Base-by-base conservation (phyloP, 2,329 filamentous ascomycete species). In the Aspergillus spinulosporus region DNA sequence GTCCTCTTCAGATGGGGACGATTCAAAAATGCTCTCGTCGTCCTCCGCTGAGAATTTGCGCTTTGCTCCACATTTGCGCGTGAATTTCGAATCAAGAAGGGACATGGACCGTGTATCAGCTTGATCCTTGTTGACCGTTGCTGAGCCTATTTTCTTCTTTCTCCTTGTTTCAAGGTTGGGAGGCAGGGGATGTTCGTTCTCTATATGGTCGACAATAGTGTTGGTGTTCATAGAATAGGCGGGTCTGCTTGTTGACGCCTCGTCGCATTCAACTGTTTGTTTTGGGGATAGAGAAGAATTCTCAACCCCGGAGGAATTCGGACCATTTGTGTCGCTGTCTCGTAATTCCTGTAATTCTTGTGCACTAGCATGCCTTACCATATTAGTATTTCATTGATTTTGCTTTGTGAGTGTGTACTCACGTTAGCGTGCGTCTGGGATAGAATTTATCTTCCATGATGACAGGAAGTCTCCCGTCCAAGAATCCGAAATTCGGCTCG, bases 401-500 rank as follows among this genome's bases (percentile, higher is more conserved):
- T 6, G 26, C 15, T 32, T 9, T 6, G 12, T 4, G n/a, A 6
- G 11, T 8, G 7, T 14, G 36, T 44, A 68, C 80, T 67, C 76
- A 83, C 78, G 81, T 80, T 61, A 86, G 71, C 6, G 82, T 85
- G 57, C 73, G 69, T 60, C 83, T 74, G 21, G 83, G 83, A 63
- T 79, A 86, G 58, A 72, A 75, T 68, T 85, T 85, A 65, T 82
- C 80, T 68, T 88, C 85, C 2, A 76, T 63, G 49, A 88, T 87
- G 3, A 80, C 80, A 6, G 84, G 83, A 62, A 88, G 72, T 59
- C 75, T 74, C 34, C 71, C 72, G 34, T 71, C 68, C 39, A 68
- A 65, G 31, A 37, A 59, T 3, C 49, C 63, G 5, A 59, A 28
- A 47, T 50, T 54, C 21, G 57, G 59, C 32, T 67, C 65, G 28